Conservation (phyloP, 441 rosid species). For the Bruguiera hainesii region DNA sequence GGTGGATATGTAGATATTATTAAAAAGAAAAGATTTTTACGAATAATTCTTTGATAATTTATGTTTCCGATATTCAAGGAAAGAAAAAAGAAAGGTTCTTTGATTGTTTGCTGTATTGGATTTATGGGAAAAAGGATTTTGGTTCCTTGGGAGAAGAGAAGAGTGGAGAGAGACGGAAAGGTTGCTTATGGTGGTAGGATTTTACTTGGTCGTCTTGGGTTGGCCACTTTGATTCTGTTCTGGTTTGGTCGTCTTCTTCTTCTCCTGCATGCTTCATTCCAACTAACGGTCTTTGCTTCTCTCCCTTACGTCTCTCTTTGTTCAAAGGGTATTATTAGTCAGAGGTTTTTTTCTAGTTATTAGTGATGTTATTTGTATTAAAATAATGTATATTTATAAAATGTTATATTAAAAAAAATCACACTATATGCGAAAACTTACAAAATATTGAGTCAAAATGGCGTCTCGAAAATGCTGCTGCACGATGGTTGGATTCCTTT, state of each 20-base stretch:
- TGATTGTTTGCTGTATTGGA: neutral
- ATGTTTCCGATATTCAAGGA: neutral
- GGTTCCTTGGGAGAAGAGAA: constrained; percentile 17
- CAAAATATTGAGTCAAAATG: too few relatives aligned
- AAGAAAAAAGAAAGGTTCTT: neutral
- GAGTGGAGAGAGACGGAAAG: neutral
- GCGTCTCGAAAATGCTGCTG: too few relatives aligned
- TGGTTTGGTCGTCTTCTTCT: constrained; percentile 4
- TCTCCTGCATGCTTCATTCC: neutral
- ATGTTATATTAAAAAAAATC: too few relatives aligned
- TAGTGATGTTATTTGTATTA: too few relatives aligned
- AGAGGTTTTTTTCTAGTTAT: too few relatives aligned
- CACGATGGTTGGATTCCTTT: too few relatives aligned
- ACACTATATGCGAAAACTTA: too few relatives aligned
- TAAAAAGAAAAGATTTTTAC: too few relatives aligned
- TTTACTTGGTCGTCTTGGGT: too few relatives aligned
- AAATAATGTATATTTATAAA: too few relatives aligned
- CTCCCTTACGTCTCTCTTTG: neutral
- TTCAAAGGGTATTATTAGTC: neutral
- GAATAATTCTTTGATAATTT: neutral
- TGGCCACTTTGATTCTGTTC: neutral
- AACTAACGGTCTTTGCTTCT: constrained; percentile 33
- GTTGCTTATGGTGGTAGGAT: too few relatives aligned
- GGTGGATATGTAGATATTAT: too few relatives aligned
- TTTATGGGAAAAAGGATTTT: neutral